Evolutionary conservation across 1,139 yeast species (phyloP), one percentile per base, ranked within the genome.

Genomic region (Zygosaccharomyces sapae): DNA sequence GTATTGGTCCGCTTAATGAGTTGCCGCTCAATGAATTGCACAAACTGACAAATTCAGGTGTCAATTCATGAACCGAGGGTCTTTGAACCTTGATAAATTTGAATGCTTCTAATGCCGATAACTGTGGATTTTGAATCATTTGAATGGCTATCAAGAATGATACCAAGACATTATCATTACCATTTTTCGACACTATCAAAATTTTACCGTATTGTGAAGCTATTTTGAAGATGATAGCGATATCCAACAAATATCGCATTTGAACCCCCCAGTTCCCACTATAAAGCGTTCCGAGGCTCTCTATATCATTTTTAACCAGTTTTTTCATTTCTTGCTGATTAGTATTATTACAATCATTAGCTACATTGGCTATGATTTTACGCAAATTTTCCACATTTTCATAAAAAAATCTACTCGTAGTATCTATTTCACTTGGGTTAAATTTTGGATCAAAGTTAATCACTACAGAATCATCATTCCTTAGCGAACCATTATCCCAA

Each of bases 51-150:
- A 27, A 27, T 18, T 61, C 65, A 9, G 54, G 57, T 13, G 48
- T 51, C 12, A 53, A 33, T 16, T 49, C 53, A 10, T 46, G 43
- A 8, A 54, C 55, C 1, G 58, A 49, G 19, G 59, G 59, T 45
- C 62, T 56, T 30, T 61, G 44, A 9, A 56, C 57, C 39, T 59
- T 62, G 18, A 64, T 48, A 37, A 61, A 62, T 34, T 54, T 56
- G 30, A 62, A 55, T 3, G 65, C 66, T 18, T 64, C 66, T 33
- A 50, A 38, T 4, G 62, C 43, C 9, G 54, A 53, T 10, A 52
- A 40, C n/a, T 43, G 39, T 4, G 65, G 56, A 36, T 60, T 55
- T 33, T 54, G 55, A 41, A 53, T 58, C 34, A 63, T 37, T n/a
- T 63, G 54, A 5, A 53, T 47, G 1, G 67, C 62, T 6, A 60